Base-by-base conservation (phyloP, 768 basidiomycete species). In the Auriscalpium orientale region DNA sequence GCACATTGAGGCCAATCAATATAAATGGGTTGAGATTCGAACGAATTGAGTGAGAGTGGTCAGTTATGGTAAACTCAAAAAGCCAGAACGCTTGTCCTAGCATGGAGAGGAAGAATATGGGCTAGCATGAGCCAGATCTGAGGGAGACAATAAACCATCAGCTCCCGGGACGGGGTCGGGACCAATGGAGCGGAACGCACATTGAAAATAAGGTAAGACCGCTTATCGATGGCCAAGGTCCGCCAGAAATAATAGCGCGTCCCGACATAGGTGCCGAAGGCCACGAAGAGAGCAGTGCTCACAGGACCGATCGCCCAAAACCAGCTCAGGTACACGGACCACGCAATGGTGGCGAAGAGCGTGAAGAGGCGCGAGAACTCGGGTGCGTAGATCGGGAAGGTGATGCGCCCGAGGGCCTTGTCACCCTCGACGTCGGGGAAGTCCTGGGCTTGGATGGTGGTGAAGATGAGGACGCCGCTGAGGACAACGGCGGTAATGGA, bases 401-500 rank as follows among this genome's bases (percentile, higher is more conserved):
- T 66, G 37, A 49, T 53, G 8, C 65, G 62, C 21, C 65, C 65
- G 12, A 56, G 49, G 15, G 53, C 56, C 36, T 48, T 55, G 53
- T 66, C 65, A 45, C 65, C 65, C 44, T 59, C 62, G 22, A 64
- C 63, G 51, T 66, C 65, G 15, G 57, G 56, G 55, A 66, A 65
- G 55, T 66, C 65, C 36, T 66, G 65, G n/a, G 57, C 55, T 47
- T 62, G 65, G 18, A 65, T 61, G 35, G 65, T 66, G 38, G 64
- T 65, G 50, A 58, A 56, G 51, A 66, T 65, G 21, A 65, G 58
- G 45, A 58, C 45, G 47, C 61, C 61, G 21, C 57, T 59, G 36
- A 61, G 58, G 13, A 54, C 53, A 48, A 65, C 59, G 54, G 64
- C 64, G 46, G 52, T 56, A 48, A 59, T 44, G 46, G 61, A 63